Base-by-base conservation (phyloP, 805 yeast genomes). In the Wickerhamiella bombiphila region DNA sequence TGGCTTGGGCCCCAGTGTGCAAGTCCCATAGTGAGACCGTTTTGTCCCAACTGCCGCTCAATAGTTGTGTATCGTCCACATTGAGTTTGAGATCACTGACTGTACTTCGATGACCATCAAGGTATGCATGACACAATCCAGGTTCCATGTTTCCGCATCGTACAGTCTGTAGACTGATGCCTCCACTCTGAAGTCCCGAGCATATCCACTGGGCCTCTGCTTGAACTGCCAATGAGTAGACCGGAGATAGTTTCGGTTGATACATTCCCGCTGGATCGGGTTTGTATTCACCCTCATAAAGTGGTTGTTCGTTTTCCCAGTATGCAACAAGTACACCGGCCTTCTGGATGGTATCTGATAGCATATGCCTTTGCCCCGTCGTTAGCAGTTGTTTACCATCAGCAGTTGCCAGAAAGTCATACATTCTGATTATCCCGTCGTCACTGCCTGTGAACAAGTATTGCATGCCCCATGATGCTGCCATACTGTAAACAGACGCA, bases 301-400 rank as follows among this genome's bases (percentile, higher is more conserved):
- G 62, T 0, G 97, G 96, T 50, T 85, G 81, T 59, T 91, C 97
- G 57, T 91, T 91, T 53, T 88, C 97, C 95, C 96, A 91, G 60
- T 83, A 88, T 0, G 91, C 77, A 13, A 69, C 54, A 4, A 86
- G 59, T 4, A 82, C 76, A 5, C 97, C 98, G 0, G 85, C 91
- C 51, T 79, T 77, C 6, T 79, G 69, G 22, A 91, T 72, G 1
- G 91, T 71, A 54, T 91, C 98, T 18, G 83, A 83, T 35, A 85
- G 64, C 35, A 81, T 79, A 56, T 91, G 97, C 51, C 73, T 74
- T 56, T 91, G 98, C 2, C 94, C 83, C 42, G 85, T 80, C 0
- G 97, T 88, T 37, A 91, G 63, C 4, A 91, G 88, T 5, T 78
- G 64, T 47, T 79, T 80, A 14, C 96, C 96, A 50, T 80, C 86